Base-by-base conservation (phyloP, 2,329 filamentous ascomycete species). In the Talaromyces atroroseus region DNA sequence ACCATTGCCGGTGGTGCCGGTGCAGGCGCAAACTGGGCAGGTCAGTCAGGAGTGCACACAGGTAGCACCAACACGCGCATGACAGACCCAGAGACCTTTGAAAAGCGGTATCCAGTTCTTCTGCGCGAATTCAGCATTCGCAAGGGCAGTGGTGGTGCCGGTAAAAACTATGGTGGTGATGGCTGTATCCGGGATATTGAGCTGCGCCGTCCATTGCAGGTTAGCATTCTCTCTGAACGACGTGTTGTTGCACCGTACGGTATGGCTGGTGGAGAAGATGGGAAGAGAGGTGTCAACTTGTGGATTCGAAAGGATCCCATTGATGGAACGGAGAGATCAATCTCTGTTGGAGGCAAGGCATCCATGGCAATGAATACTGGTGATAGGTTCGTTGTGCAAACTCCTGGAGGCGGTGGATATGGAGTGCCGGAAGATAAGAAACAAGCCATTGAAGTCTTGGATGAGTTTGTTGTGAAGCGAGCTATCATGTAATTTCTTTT, bases 1-100 rank as follows among this genome's bases (percentile, higher is more conserved):
- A 94, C 90, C 2, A 92, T 94, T 59, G 88, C 89, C 0, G 89
- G 90, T 42, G 90, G 89, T 2, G 85, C 82, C 46, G 90, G 89
- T 45, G 90, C 89, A 0, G 89, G 89, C 0, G 82, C 86, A 0
- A 80, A 80, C 21, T 94, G 89, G 89, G 80, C 86, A 58, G 89
- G 89, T 23, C 87, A 88, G 23, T 84, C 79, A 57, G 89, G 88
- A 21, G 87, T 92, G 34, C 88, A 94, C 68, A 88, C 85, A 3
- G 89, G 92, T 73, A 92, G 92, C 88, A 94, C 89, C 11, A 95
- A 94, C 70, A 94, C 89, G 1, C 82, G 89, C 5, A 94, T 92
- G 67, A 92, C 89, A 0, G 89, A 95, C 68, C 81, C 86, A 0
- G 89, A 95, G 68, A 84, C 92, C 12, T 89, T 94, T 60, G 89